A percentile compares a stretch with the other conserved stretches of the same genome.
phyloP scores from a whole-genome alignment of 2,329 filamentous ascomycete species.

The Aspergillus brunneoviolaceus region DNA sequence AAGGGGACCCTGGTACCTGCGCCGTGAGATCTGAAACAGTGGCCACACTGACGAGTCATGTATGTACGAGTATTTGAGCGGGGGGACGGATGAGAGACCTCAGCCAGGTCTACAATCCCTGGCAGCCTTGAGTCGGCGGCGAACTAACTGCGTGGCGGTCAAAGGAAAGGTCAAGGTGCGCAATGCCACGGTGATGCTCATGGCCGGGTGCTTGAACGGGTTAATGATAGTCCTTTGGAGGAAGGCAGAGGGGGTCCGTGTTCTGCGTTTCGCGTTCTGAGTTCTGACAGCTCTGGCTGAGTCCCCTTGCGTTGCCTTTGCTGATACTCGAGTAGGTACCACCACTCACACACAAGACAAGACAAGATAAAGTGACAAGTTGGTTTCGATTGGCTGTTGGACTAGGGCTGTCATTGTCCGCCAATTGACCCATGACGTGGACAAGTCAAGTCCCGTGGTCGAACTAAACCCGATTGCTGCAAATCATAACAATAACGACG shows the following conservation, averaged over 20 bases:
- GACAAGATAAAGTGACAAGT: background rate
- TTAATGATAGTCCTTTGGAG: background rate
- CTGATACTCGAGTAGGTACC: background rate
- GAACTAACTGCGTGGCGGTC: background rate
- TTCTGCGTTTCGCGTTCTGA: background rate
- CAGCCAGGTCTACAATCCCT: background rate
- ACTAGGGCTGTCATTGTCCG: background rate
- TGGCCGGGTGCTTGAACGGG: conserved; percentile 3
- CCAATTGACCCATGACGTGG: background rate
- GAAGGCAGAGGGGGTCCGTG: background rate
- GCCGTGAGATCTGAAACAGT: background rate
- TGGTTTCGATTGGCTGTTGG: background rate
- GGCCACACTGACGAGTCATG: conserved; percentile 2
- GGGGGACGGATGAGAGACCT: background rate
- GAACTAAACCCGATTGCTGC: background rate
- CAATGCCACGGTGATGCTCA: conserved; percentile 2
- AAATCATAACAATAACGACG: background rate
- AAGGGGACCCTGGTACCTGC: background rate
- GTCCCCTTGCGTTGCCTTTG: conserved; percentile 4
- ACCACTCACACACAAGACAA: no score
- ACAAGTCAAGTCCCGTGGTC: background rate
- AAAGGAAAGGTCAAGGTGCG: background rate
- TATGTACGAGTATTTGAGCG: background rate
- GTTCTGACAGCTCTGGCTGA: conserved; percentile 7
- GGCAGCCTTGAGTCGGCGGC: background rate